Evolutionary conservation across 1,139 yeast genomes (phyloP).

Genomic region (Kluyveromyces marxianus): DNA sequence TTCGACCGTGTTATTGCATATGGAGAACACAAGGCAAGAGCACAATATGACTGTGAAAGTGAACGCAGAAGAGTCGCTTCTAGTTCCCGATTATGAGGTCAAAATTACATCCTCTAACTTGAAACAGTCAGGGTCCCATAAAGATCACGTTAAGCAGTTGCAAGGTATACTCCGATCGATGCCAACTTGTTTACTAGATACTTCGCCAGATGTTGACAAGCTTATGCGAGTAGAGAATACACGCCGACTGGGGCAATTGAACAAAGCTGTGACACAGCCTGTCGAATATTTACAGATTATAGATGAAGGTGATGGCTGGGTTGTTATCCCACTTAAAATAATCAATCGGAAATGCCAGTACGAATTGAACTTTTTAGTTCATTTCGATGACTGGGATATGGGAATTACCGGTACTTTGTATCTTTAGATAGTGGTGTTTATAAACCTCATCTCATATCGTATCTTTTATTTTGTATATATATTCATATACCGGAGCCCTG

Average conservation of each 20-base stretch:
- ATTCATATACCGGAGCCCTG: too few species aligned
- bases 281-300: neutral
- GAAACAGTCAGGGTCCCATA: too few species aligned
- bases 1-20: neutral
- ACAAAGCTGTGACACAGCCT: neutral
- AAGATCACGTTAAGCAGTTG: neutral
- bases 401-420: neutral
- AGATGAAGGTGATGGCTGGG: conserved; percentile 8
- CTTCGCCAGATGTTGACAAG: neutral
- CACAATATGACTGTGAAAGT: neutral
- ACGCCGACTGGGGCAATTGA: conserved; percentile 4
- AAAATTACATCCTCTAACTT: neutral
- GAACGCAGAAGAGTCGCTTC: neutral
- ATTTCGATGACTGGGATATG: conserved; percentile 3
- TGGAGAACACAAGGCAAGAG: neutral
- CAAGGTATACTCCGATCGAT: neutral
- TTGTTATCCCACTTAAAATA: conserved; percentile 7
- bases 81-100: neutral
- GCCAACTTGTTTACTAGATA: neutral
- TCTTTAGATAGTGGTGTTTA: too few species aligned
- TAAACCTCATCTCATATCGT: too few species aligned
- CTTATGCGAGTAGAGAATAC: conserved; percentile 5
- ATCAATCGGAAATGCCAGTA: conserved; percentile 3
- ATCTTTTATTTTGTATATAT: too few species aligned
- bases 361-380: neutral